Evolutionary conservation across 805 yeast genomes (phyloP), one percentile per base, ranked within the genome.

Genomic region (Nakazawaea ishiwadae): DNA sequence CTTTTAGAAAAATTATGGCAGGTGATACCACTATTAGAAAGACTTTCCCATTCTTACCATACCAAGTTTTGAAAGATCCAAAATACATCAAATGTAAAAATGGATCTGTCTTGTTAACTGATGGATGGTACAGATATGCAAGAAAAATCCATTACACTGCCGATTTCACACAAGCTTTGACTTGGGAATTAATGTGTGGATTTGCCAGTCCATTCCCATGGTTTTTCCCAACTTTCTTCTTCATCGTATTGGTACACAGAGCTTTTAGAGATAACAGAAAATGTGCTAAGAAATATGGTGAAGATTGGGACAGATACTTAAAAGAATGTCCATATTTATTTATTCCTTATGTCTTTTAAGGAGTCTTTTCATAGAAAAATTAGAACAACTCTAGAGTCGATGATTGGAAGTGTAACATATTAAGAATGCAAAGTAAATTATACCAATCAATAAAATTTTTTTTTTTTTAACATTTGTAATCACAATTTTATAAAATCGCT

Each of bases 141-240:
- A 82, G 98, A 68, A 93, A 93, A 66, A 79, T 82, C 48, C 95
- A 90, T 66, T 93, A 93, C 72, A 89, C 97, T 28, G 96, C 96
- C 17, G 99, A 93, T 62, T 88, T 81, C 74, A 68, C 75, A 37
- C 96, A 89, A 69, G 76, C 95, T 37, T 68, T 86, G 52, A 74
- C 93, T 35, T 93, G 99, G 99, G 96, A 91, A 4, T 71, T 93
- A 47, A 75, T 81, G 47, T 88, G 96, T 63, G 99, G 99, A 1
- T 80, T 82, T 62, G 71, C 70, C 24, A 85, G 96, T 3, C 85
- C 90, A 37, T 79, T 91, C 70, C 96, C 97, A 33, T 93, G 96
- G 91, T 93, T 93, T 66, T 91, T 84, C 79, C 97, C 99, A 4
- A 68, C 71, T 17, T 93, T 93, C 69, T 93, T 88, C 79, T 77